A percentile compares a stretch with the other conserved stretches of the same genome.
phyloP scores from a whole-genome alignment of 306 rosid species.

The Rosa lucieae region DNA sequence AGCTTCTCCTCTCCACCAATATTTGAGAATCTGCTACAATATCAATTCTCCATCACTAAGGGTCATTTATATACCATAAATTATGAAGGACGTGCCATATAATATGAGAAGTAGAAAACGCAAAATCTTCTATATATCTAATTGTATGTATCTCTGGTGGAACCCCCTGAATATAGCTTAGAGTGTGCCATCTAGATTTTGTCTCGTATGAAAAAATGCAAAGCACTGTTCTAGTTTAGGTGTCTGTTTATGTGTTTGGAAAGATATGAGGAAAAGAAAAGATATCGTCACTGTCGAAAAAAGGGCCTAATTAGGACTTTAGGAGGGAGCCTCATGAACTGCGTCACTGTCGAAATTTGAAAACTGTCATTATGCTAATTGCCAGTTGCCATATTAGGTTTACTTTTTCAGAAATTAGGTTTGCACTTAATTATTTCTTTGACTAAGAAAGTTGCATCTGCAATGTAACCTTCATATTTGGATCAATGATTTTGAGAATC shows the following conservation, averaged over 20 bases:
- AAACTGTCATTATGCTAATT: background rate
- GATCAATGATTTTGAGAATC: background rate
- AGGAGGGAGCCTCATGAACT: background rate
- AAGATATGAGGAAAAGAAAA: background rate
- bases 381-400: background rate
- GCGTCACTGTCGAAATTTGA: background rate
- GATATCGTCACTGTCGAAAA: background rate
- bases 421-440: background rate
- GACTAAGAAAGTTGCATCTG: background rate
- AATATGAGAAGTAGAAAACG: background rate
- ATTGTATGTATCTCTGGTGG: background rate
- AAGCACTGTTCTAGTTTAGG: background rate
- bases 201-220: background rate
- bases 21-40: background rate
- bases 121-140: background rate
- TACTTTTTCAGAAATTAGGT: background rate
- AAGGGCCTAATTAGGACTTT: background rate
- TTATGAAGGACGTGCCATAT: background rate
- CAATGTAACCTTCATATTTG: conserved; percentile 13
- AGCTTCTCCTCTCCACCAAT: background rate
- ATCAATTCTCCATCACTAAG: background rate
- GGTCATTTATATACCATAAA: background rate
- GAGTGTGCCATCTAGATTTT: background rate
- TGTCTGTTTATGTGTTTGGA: background rate
- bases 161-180: background rate